phyloP scores from a whole-genome alignment of 345 rosid species.

The Brassica napus region Da-Ae NC_063446.1:70588501-70589000 shows the following conservation, averaged over 20 bases:
- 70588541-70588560: constrained; percentile 91
- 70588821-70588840: too few relatives aligned
- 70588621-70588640: constrained; percentile 92
- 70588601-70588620: constrained; percentile 90
- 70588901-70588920: not conserved
- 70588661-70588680: constrained; percentile 45
- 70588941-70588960: constrained; percentile 90
- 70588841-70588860: constrained; percentile 32
- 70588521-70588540: constrained; percentile 89
- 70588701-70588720: not conserved
- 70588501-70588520: constrained; percentile 99
- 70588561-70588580: constrained; percentile 96
- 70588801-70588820: too few relatives aligned
- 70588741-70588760: constrained; percentile 82
- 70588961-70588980: constrained; percentile 81
- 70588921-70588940: constrained; percentile 62
- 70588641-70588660: constrained; percentile 97
- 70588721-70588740: constrained; percentile 43
- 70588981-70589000: not conserved
- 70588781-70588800: constrained; percentile 92
- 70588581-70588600: constrained; percentile 90
- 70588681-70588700: constrained; percentile 21
- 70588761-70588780: constrained; percentile 93
- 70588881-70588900: not conserved
- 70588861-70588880: not conserved